Percentiles rank a stretch among this genome's conserved stretches.
Conservation (phyloP, 768 basidiomycete genomes). For the Boletus pseudopeckii region DNA sequence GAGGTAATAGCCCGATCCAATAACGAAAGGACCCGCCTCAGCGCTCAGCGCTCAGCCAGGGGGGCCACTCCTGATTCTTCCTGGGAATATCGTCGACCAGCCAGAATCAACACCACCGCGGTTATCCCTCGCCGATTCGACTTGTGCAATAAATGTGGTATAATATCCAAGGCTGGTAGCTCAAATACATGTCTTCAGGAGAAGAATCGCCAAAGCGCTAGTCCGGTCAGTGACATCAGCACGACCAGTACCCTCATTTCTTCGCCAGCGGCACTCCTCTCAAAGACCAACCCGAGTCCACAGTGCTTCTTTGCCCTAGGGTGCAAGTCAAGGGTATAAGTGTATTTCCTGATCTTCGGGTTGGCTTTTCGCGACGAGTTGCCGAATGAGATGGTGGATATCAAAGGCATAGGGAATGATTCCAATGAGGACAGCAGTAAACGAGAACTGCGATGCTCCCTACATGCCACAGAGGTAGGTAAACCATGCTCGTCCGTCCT, state of each 20-base stretch:
- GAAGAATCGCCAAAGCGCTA: slow-evolving; percentile 34
- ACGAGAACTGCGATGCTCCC: slow-evolving; percentile 40
- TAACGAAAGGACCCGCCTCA: too few species aligned
- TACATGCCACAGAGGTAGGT: slow-evolving; percentile 49
- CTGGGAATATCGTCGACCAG: too few species aligned
- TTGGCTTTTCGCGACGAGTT: slow-evolving; percentile 30
- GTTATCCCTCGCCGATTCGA: neutral
- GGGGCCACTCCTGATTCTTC: too few species aligned
- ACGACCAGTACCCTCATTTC: slow-evolving; percentile 43
- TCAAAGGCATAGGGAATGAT: slow-evolving; percentile 21
- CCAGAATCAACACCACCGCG: too few species aligned
- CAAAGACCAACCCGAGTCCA: slow-evolving; percentile 45
- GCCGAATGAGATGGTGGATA: slow-evolving; percentile 9
- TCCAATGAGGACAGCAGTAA: slow-evolving; percentile 29
- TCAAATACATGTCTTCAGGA: slow-evolving; percentile 7
- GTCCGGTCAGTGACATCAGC: slow-evolving; percentile 26
- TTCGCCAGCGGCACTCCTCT: slow-evolving; percentile 63
- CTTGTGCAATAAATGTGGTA: neutral
- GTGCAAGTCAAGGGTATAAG: slow-evolving; percentile 26
- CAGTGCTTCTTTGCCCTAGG: slow-evolving; percentile 40
- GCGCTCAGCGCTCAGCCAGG: too few species aligned
- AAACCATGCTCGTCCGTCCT: slow-evolving; percentile 62
- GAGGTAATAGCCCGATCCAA: too few species aligned
- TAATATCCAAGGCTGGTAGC: neutral
- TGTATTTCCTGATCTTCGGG: slow-evolving; percentile 25